Percentiles rank a stretch among this genome's conserved stretches.
phyloP scores from a whole-genome alignment of 352 stramenopile genomes.

The Aphanomyces euteiches region DNA sequence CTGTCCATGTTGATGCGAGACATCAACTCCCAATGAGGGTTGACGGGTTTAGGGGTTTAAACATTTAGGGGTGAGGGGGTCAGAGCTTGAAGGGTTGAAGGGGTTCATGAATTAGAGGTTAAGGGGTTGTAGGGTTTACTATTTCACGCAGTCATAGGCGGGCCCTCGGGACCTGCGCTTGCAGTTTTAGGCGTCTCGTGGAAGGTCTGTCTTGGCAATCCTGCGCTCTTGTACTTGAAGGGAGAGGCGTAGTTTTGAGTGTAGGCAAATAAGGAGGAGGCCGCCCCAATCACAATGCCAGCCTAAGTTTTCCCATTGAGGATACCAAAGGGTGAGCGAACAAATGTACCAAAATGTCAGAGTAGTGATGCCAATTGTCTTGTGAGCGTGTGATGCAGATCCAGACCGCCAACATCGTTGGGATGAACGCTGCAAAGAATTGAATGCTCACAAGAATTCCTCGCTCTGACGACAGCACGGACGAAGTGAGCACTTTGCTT shows the following conservation, averaged over 20 bases:
- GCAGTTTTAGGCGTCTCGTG: conserved; percentile 27
- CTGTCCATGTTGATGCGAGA: too few relatives aligned
- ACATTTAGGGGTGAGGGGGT: too few relatives aligned
- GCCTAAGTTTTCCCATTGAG: conserved; percentile 32
- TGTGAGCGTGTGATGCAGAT: conserved; percentile 67
- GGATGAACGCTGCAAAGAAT: conserved; percentile 63
- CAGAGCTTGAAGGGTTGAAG: too few relatives aligned
- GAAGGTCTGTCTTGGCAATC: conserved; percentile 53
- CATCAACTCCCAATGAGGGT: too few relatives aligned
- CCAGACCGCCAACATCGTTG: conserved; percentile 60
- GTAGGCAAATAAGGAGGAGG: conserved; percentile 52
- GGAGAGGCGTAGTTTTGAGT: conserved; percentile 67
- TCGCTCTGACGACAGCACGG: conserved; percentile 36
- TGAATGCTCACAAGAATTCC: conserved; percentile 57
- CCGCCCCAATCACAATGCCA: conserved; percentile 59
- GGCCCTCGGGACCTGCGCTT: background rate
- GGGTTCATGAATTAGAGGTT: too few relatives aligned
- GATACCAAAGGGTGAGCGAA: background rate
- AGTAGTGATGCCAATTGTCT: conserved; percentile 86
- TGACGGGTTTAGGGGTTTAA: too few relatives aligned
- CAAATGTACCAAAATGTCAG: conserved; percentile 57
- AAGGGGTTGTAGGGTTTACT: background rate
- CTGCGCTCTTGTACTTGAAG: conserved; percentile 55
- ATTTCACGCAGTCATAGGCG: background rate
- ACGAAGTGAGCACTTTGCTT: conserved; percentile 53